Base-by-base conservation (phyloP, 2,329 filamentous ascomycete genomes). In the Sporothrix protearum region DNA sequence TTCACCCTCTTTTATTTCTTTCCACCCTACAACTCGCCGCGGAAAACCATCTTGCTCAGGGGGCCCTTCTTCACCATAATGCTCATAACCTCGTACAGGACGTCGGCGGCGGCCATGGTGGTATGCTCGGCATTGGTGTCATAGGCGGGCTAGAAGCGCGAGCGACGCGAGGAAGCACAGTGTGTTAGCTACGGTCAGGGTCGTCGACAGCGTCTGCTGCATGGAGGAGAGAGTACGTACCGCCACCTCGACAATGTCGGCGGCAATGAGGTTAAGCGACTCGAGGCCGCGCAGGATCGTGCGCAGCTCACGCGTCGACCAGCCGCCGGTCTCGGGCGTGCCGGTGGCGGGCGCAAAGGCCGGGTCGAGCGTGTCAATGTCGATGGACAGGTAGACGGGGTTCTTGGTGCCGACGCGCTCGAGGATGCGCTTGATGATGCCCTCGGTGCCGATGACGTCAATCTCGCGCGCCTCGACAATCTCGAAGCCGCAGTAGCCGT, bases 351-450 rank as follows among this genome's bases (percentile, higher is more conserved):
- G 91, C 0, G 91, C 91, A 76, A 92, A 95, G 5, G 92, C 92
- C 8, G 94, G 93, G 78, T 97, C 93, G 3, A 97, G 84, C 0
- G 92, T 94, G 78, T 97, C 93, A 76, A 97, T 97, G 78, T 97
- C 94, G 63, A 96, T 90, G 7, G 88, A 92, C 42, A 96, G 81
- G 78, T 96, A 96, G 0, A 96, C 91, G 0, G 92, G 92, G 73
- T 89, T 89, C 70, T 85, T 85, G 28, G 89, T 91, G 9, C 92
- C 92, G 22, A 96, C 91, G 30, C 92, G 85, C 3, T 92, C 89
- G 57, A 88, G 82, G 77, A 96, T 96, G 79, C 88, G 90, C 80
- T 91, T 88, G 79, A 95, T 91, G 78, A 96, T 94, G 4, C 92
- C 92, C 0, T 88, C 86, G 36, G 86, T 82, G 53, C 85, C 85